A percentile compares a stretch with the other conserved stretches of the same genome.
Conservation (phyloP, 2,329 filamentous ascomycete genomes). For the Fusarium coffeatum region DNA sequence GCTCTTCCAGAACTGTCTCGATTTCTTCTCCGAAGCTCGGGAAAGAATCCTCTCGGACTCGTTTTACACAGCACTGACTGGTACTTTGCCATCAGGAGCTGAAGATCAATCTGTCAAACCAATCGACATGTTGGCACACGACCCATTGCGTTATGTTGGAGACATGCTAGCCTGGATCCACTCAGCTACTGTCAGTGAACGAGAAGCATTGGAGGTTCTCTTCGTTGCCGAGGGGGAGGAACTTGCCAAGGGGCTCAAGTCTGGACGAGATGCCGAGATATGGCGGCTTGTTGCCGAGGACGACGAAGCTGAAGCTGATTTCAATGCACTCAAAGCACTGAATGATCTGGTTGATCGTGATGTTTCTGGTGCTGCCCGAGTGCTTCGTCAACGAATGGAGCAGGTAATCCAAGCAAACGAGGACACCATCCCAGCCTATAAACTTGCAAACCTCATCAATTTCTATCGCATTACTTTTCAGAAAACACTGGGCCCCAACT, state of each 20-base stretch:
- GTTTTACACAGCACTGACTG: slow-evolving; percentile 89
- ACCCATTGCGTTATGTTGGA: slow-evolving; percentile 89
- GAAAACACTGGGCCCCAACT: slow-evolving; percentile 77
- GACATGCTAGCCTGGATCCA: slow-evolving; percentile 99
- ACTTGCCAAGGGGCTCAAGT: slow-evolving; percentile 83
- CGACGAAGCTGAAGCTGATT: slow-evolving; percentile 65
- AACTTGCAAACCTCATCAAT: slow-evolving; percentile 85
- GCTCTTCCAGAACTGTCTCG: slow-evolving; percentile 91
- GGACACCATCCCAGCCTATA: slow-evolving; percentile 88
- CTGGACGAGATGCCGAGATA: slow-evolving; percentile 82
- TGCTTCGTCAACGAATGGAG: slow-evolving; percentile 90
- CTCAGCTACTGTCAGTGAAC: slow-evolving; percentile 91
- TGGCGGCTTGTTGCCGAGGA: slow-evolving; percentile 78
- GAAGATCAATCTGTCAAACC: slow-evolving; percentile 78
- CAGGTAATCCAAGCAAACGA: slow-evolving; percentile 94
- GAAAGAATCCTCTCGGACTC: slow-evolving; percentile 88
- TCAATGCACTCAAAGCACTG: slow-evolving; percentile 84
- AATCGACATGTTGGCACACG: slow-evolving; percentile 93
- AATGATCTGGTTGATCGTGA: slow-evolving; percentile 89
- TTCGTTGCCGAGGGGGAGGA: slow-evolving; percentile 93
- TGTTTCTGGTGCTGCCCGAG: slow-evolving; percentile 80
- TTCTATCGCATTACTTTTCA: slow-evolving; percentile 91
- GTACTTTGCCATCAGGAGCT: slow-evolving; percentile 68
- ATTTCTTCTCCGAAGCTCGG: slow-evolving; percentile 90
- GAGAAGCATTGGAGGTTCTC: slow-evolving; percentile 89